These are phyloP conservation scores for Fonsecaea erecta DNA, from an alignment of 2,329 filamentous ascomycete species.

Conservation along the genomic window DNA sequence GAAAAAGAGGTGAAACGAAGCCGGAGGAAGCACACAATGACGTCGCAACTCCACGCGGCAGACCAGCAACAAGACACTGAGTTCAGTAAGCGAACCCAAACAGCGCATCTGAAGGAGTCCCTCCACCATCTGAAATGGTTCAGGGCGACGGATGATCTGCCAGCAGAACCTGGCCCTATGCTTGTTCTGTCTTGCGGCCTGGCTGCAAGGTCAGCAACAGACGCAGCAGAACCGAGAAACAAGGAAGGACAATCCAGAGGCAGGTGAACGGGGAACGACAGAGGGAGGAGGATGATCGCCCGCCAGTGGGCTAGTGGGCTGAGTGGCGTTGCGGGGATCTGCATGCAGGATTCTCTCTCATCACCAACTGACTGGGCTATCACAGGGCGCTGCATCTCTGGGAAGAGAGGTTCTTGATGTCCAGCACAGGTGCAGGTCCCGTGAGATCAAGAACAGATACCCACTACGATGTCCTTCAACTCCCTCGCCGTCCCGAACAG, in stretches of 20 bases:
- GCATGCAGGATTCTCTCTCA: neutral
- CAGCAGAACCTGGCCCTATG: slow-evolving; percentile 8
- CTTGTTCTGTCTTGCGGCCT: neutral
- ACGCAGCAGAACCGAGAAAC: slow-evolving; percentile 8
- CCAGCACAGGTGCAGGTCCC: slow-evolving; percentile 6
- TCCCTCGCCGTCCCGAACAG: slow-evolving; percentile 39
- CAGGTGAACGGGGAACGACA: neutral
- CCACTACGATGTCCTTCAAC: slow-evolving; percentile 48
- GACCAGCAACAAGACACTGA: slow-evolving; percentile 5
- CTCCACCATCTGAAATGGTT: slow-evolving; percentile 8
- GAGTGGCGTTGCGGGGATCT: slow-evolving; percentile 12
- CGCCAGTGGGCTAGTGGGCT: neutral
- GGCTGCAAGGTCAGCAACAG: slow-evolving; percentile 1
- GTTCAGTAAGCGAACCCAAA: slow-evolving; percentile 12
- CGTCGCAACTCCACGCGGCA: slow-evolving; percentile 24
- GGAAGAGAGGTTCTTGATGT: slow-evolving; percentile 13
- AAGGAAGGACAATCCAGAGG: neutral
- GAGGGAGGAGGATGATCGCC: neutral
- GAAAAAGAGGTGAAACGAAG: neutral
- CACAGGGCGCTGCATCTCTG: neutral
- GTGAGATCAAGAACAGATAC: slow-evolving; percentile 11
- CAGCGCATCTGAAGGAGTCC: neutral
- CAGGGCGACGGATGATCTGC: slow-evolving; percentile 13
- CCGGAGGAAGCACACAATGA: slow-evolving; percentile 7
- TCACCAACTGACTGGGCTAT: neutral